These are phyloP conservation scores for Neopestalotiopsis rosae DNA, from an alignment of 2,329 filamentous ascomycete genomes.

Conservation along the genomic window DNA sequence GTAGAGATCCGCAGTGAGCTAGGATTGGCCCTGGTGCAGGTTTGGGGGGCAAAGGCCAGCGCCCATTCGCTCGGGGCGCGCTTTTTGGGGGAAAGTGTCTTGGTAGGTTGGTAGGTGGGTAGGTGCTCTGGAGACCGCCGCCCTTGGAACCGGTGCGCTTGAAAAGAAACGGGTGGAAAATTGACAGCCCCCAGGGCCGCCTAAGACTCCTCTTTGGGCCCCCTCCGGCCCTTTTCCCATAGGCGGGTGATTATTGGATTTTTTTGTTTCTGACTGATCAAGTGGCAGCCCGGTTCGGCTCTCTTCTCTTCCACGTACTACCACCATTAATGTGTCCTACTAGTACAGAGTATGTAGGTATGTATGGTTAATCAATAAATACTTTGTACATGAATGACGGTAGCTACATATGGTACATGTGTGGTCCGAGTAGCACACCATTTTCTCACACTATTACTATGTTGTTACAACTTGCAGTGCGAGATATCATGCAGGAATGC, in stretches of 20 bases:
- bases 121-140: neutral
- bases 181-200: conserved; percentile 7
- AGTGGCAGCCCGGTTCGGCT: neutral
- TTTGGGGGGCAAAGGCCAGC: neutral
- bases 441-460: neutral
- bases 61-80: neutral
- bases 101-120: neutral
- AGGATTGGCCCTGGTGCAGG: conserved; percentile 3
- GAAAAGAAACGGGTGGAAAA: conserved; percentile 13
- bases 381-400: neutral
- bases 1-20: neutral
- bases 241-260: neutral
- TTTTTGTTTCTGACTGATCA: neutral
- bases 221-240: neutral
- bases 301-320: neutral
- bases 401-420: neutral
- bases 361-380: too few species aligned
- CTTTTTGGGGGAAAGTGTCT: neutral
- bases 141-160: conserved; percentile 3
- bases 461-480: neutral
- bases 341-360: too few species aligned
- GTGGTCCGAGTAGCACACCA: conserved; percentile 9
- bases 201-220: neutral
- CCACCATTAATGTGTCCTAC: too few species aligned
- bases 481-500: conserved; percentile 6